Percentiles rank a stretch among this genome's conserved stretches.
Conservation (phyloP, 192 early-diverging fungal species). For the Spizellomyces sp. region DNA sequence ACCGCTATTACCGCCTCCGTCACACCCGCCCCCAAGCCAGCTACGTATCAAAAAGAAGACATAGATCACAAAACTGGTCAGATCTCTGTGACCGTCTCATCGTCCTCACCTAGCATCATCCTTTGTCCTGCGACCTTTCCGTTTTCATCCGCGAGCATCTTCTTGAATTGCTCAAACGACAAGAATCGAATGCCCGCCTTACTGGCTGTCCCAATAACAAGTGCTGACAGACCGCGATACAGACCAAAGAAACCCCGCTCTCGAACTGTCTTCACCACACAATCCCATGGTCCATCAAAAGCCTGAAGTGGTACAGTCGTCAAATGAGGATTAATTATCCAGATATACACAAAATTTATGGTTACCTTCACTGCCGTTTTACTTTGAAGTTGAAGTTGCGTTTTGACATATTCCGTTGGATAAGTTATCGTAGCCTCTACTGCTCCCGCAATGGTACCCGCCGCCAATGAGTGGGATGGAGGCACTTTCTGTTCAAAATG, state of each 20-base stretch:
- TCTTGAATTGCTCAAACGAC: conserved; percentile 85
- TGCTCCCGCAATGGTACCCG: conserved; percentile 86
- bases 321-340: not conserved
- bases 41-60: conserved; percentile 19
- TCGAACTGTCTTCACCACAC: conserved; percentile 69
- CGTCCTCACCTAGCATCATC: conserved; percentile 42
- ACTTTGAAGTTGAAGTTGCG: conserved; percentile 88
- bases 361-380: conserved; percentile 24
- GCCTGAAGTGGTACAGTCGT: conserved; percentile 11
- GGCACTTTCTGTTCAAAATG: conserved; percentile 14
- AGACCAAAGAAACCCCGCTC: conserved; percentile 74
- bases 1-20: conserved; percentile 88
- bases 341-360: not conserved
- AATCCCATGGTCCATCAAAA: conserved; percentile 83
- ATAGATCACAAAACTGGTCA: not conserved
- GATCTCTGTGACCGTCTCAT: not conserved
- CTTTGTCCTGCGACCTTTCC: conserved; percentile 75
- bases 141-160: conserved; percentile 65
- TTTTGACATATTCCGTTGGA: conserved; percentile 96
- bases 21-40: conserved; percentile 86
- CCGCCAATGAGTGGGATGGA: conserved; percentile 68
- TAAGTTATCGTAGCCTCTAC: conserved; percentile 92
- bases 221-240: conserved; percentile 87
- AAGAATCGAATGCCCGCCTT: conserved; percentile 94
- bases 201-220: conserved; percentile 88